Evolutionary conservation across 2,329 filamentous ascomycete genomes (phyloP).

Genomic region (Neopestalotiopsis clavispora): DNA sequence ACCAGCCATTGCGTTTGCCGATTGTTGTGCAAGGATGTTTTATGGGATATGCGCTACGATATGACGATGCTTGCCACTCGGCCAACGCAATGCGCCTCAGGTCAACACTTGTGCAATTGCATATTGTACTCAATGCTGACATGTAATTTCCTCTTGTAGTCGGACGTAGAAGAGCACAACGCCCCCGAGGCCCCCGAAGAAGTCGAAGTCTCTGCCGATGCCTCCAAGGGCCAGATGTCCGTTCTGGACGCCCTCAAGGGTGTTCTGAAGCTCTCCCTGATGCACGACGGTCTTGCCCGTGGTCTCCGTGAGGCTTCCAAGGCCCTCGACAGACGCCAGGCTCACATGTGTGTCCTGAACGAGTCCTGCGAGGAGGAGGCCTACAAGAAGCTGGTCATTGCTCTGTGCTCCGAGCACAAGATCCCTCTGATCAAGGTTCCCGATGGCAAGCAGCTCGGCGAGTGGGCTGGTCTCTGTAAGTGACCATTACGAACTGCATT

Average conservation of each 20-base stretch:
- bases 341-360: conserved; percentile 99
- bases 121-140: conserved; percentile 22
- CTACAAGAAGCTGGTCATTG: conserved; percentile 99
- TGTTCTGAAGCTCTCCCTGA: conserved; percentile 96
- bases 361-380: conserved; percentile 99
- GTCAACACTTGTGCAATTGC: conserved; percentile 19
- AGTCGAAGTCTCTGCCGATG: conserved; percentile 95
- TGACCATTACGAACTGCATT: conserved; percentile 37
- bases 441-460: conserved; percentile 98
- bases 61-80: background rate
- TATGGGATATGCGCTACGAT: background rate
- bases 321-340: conserved; percentile 97
- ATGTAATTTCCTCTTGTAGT: conserved; percentile 57
- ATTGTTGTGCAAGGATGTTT: background rate
- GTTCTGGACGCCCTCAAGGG: conserved; percentile 99
- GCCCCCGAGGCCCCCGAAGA: conserved; percentile 83
- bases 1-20: background rate
- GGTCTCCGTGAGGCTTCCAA: conserved; percentile 98
- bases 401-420: conserved; percentile 99
- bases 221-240: conserved; percentile 91
- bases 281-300: conserved; percentile 99
- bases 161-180: conserved; percentile 99
- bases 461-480: conserved; percentile 99
- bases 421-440: conserved; percentile 99
- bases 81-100: conserved; percentile 9